Evolutionary conservation across 2,329 filamentous ascomycete species (phyloP).

Genomic region (Aspergillus uvarum): DNA sequence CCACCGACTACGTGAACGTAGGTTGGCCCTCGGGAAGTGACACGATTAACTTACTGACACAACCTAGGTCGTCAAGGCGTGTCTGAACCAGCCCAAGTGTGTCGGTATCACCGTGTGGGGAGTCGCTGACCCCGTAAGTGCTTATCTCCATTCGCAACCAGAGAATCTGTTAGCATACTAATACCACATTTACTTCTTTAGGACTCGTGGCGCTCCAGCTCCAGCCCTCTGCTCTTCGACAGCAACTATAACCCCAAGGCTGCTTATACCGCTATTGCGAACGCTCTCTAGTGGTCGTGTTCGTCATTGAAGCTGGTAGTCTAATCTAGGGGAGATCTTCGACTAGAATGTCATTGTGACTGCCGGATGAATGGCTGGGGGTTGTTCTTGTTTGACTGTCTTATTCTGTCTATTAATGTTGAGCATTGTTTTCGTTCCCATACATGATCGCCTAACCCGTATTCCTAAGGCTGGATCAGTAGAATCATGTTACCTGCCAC

Average conservation of each 20-base stretch:
- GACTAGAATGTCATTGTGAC: no score
- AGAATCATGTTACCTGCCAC: no score
- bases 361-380: no score
- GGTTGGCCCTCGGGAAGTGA: neutral
- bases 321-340: no score
- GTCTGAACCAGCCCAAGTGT: constrained; percentile 59
- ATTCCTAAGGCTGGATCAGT: no score
- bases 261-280: constrained; percentile 34
- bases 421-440: no score
- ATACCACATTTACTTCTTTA: neutral
- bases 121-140: constrained; percentile 38
- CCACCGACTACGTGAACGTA: constrained; percentile 58
- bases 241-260: constrained; percentile 43
- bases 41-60: neutral
- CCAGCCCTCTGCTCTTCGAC: constrained; percentile 46
- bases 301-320: no score
- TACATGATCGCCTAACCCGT: no score
- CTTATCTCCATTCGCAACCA: no score
- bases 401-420: no score
- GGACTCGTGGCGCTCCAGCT: constrained; percentile 44
- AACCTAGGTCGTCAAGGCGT: constrained; percentile 51
- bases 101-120: constrained; percentile 67
- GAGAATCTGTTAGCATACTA: neutral
- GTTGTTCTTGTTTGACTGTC: no score
- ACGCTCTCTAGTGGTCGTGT: constrained; percentile 1